Percentiles rank a stretch among this genome's conserved stretches.
Conservation (phyloP, 495 filamentous ascomycete genomes). For the Penicillium turbatum region DNA sequence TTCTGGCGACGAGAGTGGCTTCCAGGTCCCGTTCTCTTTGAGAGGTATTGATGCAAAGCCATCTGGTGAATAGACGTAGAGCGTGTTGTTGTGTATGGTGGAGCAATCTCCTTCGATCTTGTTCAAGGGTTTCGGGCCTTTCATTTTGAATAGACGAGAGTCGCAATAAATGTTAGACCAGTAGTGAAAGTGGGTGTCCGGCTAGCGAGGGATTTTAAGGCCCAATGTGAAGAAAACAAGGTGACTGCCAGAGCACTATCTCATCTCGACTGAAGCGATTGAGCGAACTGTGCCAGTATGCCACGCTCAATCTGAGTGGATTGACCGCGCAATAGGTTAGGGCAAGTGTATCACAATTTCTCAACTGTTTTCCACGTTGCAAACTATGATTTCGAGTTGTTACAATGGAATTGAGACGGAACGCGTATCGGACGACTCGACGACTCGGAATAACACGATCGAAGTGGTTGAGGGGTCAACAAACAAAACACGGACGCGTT, state of each 20-base stretch:
- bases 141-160: conserved; percentile 46
- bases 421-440: conserved; percentile 6
- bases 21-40: conserved; percentile 66
- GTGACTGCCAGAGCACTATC: conserved; percentile 45
- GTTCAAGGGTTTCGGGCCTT: conserved; percentile 59
- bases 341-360: neutral
- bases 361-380: neutral
- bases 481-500: neutral
- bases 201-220: conserved; percentile 23
- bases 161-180: conserved; percentile 30
- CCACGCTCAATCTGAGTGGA: neutral
- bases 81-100: conserved; percentile 71
- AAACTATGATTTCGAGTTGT: neutral
- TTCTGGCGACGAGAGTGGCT: conserved; percentile 52
- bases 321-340: neutral
- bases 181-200: conserved; percentile 27
- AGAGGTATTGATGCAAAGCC: conserved; percentile 75
- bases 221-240: conserved; percentile 20
- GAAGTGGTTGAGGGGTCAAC: neutral
- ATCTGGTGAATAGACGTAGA: conserved; percentile 75
- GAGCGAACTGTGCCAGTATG: neutral
- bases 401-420: neutral
- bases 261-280: conserved; percentile 26
- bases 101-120: conserved; percentile 75
- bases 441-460: conserved; percentile 1